These are phyloP conservation scores for Cornus kousa DNA, from an alignment of 148 eudicot species.

Conservation along the genomic window DNA sequence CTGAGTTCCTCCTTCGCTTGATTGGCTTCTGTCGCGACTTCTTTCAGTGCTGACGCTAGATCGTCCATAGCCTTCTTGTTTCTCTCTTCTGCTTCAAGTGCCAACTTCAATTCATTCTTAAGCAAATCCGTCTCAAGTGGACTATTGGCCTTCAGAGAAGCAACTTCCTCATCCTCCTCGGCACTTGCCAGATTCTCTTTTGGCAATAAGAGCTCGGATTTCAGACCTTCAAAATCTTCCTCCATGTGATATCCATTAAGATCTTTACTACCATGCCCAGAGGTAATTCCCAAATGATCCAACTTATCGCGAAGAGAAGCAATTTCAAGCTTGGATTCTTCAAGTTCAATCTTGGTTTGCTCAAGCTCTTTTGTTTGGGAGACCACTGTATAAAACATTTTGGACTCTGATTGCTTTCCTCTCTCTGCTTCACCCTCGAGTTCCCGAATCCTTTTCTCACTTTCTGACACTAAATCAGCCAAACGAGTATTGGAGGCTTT, in stretches of 20 bases:
- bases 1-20: conserved; percentile 54
- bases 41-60: conserved; percentile 71
- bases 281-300: conserved; percentile 19
- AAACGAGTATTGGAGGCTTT: conserved; percentile 26
- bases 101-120: conserved; percentile 45
- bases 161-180: conserved; percentile 21
- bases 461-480: conserved; percentile 24
- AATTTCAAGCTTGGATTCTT: conserved; percentile 48
- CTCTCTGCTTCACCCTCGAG: conserved; percentile 51
- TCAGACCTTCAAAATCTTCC: conserved; percentile 28
- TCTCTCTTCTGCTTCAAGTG: conserved; percentile 72
- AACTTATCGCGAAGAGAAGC: conserved; percentile 40
- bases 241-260: not conserved
- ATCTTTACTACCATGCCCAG: conserved; percentile 5
- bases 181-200: conserved; percentile 22
- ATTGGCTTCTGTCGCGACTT: conserved; percentile 63
- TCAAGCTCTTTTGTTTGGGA: conserved; percentile 51
- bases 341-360: conserved; percentile 36
- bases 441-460: conserved; percentile 40
- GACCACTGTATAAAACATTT: conserved; percentile 31
- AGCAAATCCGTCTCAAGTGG: conserved; percentile 32
- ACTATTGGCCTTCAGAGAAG: conserved; percentile 18
- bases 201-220: conserved; percentile 31
- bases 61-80: conserved; percentile 84
- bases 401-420: conserved; percentile 37